Evolutionary conservation across 2,329 filamentous ascomycete genomes (phyloP).

Genomic region (Ophioceras dolichostomum): DNA sequence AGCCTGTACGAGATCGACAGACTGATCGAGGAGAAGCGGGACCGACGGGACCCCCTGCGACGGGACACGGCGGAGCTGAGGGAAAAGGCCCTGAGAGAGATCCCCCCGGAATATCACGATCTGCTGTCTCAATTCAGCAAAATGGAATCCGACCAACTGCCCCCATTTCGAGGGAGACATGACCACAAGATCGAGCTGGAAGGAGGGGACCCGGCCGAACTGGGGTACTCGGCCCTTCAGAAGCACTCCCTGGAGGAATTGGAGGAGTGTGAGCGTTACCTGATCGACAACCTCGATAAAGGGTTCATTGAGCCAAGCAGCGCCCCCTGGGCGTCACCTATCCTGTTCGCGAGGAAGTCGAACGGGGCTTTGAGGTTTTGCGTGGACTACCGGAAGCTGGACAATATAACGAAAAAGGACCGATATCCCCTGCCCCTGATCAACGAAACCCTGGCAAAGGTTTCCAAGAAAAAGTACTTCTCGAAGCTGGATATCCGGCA

Average conservation of each 20-base stretch:
- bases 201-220: not conserved
- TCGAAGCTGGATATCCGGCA: not conserved
- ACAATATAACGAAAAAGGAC: not conserved
- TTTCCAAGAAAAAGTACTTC: not conserved
- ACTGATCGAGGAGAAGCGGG: not conserved
- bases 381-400: not conserved
- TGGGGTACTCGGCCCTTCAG: not conserved
- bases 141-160: not conserved
- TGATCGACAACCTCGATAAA: not conserved
- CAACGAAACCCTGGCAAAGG: not conserved
- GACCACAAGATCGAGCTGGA: not conserved
- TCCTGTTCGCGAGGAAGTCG: not conserved
- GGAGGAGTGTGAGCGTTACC: not conserved
- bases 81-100: not conserved
- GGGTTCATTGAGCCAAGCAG: not conserved
- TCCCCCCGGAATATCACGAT: not conserved
- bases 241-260: not conserved
- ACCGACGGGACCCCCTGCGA: not conserved
- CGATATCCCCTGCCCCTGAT: no score
- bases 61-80: not conserved
- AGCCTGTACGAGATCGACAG: not conserved
- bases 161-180: not conserved
- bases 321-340: not conserved
- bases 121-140: not conserved
- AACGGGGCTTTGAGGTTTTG: not conserved